A percentile compares a stretch with the other conserved stretches of the same genome.
Evolutionary conservation across 192 early-diverging fungal species (phyloP).

Genomic region (Linnemannia zychae): DNA sequence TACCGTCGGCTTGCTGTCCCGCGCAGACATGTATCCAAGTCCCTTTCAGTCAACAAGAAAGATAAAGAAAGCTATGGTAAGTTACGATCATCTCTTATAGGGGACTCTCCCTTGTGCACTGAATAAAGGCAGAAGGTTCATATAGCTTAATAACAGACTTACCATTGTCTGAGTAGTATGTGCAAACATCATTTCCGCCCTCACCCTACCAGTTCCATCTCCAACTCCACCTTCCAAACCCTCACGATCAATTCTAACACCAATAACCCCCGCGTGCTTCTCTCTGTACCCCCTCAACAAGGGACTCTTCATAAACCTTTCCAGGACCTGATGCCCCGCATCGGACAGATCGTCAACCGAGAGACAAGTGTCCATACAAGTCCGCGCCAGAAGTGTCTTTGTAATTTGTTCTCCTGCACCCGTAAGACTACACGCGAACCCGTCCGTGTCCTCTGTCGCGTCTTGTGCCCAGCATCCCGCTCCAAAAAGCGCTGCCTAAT

Average conservation of each 20-base stretch:
- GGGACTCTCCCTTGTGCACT: no score
- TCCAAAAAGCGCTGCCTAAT: conserved; percentile 86
- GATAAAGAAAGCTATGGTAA: background rate
- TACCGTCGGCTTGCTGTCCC: conserved; percentile 42
- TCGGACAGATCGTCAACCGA: background rate
- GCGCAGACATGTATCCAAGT: conserved; percentile 30
- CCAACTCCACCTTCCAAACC: background rate
- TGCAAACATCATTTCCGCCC: conserved; percentile 74
- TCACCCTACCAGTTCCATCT: background rate
- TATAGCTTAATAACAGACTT: no score
- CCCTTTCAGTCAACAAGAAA: conserved; percentile 26
- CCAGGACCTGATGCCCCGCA: background rate
- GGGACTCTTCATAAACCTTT: conserved; percentile 40
- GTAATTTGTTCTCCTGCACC: conserved; percentile 92
- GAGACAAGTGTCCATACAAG: conserved; percentile 60
- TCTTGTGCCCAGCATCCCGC: conserved; percentile 86
- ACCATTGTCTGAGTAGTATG: conserved; percentile 86
- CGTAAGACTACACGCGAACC: conserved; percentile 74
- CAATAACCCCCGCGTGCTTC: conserved; percentile 54
- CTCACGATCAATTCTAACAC: conserved; percentile 23
- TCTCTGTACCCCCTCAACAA: conserved; percentile 38
- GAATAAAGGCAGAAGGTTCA: no score
- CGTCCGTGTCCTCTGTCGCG: conserved; percentile 13
- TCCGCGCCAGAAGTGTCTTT: conserved; percentile 75
- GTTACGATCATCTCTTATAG: no score